Percentiles rank a stretch among this genome's conserved stretches.
Conservation (phyloP, 1,139 yeast species). For the Suhomyces terraborum region DNA sequence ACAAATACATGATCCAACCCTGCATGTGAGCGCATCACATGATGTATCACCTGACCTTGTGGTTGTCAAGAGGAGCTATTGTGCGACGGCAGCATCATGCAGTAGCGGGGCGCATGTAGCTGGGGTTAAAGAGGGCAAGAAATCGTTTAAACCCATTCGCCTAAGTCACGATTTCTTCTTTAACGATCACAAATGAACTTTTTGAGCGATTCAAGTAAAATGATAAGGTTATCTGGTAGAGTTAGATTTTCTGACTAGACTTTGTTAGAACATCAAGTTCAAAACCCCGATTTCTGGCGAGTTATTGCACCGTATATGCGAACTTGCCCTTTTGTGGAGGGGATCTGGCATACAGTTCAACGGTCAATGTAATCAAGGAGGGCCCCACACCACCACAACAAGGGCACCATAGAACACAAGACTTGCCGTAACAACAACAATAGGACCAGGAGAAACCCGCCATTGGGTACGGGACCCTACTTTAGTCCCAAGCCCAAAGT, state of each 20-base stretch:
- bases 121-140: neutral
- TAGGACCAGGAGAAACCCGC: too few relatives aligned
- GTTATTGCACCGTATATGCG: too few relatives aligned
- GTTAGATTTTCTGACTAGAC: neutral
- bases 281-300: neutral
- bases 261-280: neutral
- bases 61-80: neutral
- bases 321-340: too few relatives aligned
- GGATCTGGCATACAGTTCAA: too few relatives aligned
- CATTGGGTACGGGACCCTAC: too few relatives aligned
- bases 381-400: too few relatives aligned
- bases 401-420: too few relatives aligned
- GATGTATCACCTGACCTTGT: neutral
- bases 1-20: slow-evolving; percentile 6
- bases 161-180: slow-evolving; percentile 11
- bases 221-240: too few relatives aligned
- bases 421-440: too few relatives aligned
- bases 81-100: neutral
- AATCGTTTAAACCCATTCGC: slow-evolving; percentile 6
- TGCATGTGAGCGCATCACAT: slow-evolving; percentile 1
- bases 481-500: too few relatives aligned
- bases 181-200: neutral
- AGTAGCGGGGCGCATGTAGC: neutral
- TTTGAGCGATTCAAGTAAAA: neutral
- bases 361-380: too few relatives aligned